phyloP scores from a whole-genome alignment of 805 yeast genomes.

The Brettanomyces bruxellensis region DNA sequence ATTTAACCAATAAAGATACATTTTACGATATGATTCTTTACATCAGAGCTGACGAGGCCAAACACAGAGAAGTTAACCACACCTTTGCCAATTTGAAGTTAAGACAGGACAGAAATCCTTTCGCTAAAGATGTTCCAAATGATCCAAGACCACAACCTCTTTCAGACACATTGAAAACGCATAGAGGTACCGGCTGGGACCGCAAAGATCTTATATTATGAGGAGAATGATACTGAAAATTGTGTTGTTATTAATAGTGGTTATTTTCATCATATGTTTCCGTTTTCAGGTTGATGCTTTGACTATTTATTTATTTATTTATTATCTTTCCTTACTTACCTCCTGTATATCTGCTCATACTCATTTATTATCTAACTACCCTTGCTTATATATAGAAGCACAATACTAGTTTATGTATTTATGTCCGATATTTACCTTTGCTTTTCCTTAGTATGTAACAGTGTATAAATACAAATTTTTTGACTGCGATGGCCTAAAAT shows the following conservation, averaged over 20 bases:
- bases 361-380: too few relatives aligned
- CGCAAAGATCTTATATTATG: conserved; percentile 21
- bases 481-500: too few relatives aligned
- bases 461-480: too few relatives aligned
- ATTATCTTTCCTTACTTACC: too few relatives aligned
- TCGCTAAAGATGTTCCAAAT: conserved; percentile 36
- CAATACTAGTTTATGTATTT: too few relatives aligned
- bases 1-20: conserved; percentile 39
- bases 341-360: too few relatives aligned
- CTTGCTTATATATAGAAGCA: too few relatives aligned
- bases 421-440: too few relatives aligned
- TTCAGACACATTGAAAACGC: conserved; percentile 14
- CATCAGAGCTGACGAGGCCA: conserved; percentile 70
- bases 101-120: conserved; percentile 59
- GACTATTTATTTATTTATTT: too few relatives aligned
- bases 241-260: background rate
- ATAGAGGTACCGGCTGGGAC: conserved; percentile 27
- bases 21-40: conserved; percentile 52
- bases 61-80: conserved; percentile 73
- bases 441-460: too few relatives aligned
- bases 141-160: conserved; percentile 21
- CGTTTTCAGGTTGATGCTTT: too few relatives aligned
- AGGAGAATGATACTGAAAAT: background rate
- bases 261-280: too few relatives aligned
- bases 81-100: conserved; percentile 54